Evolutionary conservation across 371 early-diverging fungal species (phyloP), one percentile per base, ranked within the genome.

Genomic region (Nosema muscidifuracis): DNA sequence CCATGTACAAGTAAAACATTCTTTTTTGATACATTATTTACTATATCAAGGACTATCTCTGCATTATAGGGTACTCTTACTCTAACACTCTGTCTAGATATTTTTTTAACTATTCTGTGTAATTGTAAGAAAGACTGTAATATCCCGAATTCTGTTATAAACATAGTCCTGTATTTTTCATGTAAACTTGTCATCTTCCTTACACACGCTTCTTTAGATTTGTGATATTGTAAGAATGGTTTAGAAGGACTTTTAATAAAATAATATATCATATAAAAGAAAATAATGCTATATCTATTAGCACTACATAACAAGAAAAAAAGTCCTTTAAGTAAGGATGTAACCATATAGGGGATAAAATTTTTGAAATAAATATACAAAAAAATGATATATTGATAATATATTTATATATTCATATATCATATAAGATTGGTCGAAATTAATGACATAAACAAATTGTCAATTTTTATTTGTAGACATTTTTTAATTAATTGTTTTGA

Each of bases 1-100:
- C 83, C 83, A 65, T 80, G 83, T 0, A 83, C 60, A 26, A 79
- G 22, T 24, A 82, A 26, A 47, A 80, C 78, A 57, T 78, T 82
- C 15, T 78, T 71, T 38, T 22, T 34, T n/a, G n/a, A n/a, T n/a
- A n/a, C n/a, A n/a, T n/a, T n/a, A n/a, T n/a, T n/a, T n/a, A n/a
- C n/a, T n/a, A 77, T 51, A 28, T 68, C 55, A 65, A 77, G 63
- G 20, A 73, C 53, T 24, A 77, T 73, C 0, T 66, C 65, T 26
- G 73, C 77, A 50, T 73, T 68, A 43, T 77, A 64, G 30, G 62
- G 64, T 28, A 63, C 65, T 26, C 62, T 56, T 20, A 77, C 44
- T 43, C 55, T 51, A 50, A 71, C 20, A 36, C 67, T 67, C 57
- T 38, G 61, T 20, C 64, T 47, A 0, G 12, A 36, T 7, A 53